Percentiles rank a stretch among this genome's conserved stretches.
Evolutionary conservation across 768 basidiomycete genomes (phyloP).

Genomic region (Tubosaeta sp.): DNA sequence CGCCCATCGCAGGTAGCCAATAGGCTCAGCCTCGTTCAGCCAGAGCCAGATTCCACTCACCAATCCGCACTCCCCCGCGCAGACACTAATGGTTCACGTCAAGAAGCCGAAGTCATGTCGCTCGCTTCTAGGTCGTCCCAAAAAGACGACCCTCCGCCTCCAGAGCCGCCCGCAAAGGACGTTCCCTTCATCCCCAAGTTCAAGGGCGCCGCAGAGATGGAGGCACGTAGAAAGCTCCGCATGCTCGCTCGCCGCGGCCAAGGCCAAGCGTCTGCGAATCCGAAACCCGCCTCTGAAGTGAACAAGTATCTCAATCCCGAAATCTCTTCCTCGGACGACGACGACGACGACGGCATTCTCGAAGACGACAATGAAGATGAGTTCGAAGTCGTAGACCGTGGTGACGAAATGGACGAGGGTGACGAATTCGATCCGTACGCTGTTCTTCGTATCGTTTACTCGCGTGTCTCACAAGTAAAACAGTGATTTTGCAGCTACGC

Average conservation of each 20-base stretch:
- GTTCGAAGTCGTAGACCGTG: slow-evolving; percentile 47
- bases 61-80: slow-evolving; percentile 10
- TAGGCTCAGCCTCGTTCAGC: slow-evolving; percentile 2
- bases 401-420: slow-evolving; percentile 53
- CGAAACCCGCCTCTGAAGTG: slow-evolving; percentile 21
- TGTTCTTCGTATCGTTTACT: slow-evolving; percentile 3
- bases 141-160: slow-evolving; percentile 14
- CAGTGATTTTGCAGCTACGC: slow-evolving; percentile 68
- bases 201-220: slow-evolving; percentile 85
- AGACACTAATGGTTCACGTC: slow-evolving; percentile 11
- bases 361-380: slow-evolving; percentile 47
- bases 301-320: slow-evolving; percentile 44
- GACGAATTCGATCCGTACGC: slow-evolving; percentile 82
- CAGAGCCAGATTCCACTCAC: slow-evolving; percentile 8
- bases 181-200: slow-evolving; percentile 72
- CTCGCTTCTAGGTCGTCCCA: slow-evolving; percentile 1
- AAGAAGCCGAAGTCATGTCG: slow-evolving; percentile 6
- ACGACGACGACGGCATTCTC: slow-evolving; percentile 40
- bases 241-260: slow-evolving; percentile 57
- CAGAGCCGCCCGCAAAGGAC: slow-evolving; percentile 43
- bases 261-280: slow-evolving; percentile 26
- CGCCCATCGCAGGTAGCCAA: slow-evolving; percentile 34
- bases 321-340: slow-evolving; percentile 50
- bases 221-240: slow-evolving; percentile 59
- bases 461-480: neutral